Conservation (phyloP, 2,329 filamentous ascomycete genomes). For the Aspergillus alliaceus region DNA sequence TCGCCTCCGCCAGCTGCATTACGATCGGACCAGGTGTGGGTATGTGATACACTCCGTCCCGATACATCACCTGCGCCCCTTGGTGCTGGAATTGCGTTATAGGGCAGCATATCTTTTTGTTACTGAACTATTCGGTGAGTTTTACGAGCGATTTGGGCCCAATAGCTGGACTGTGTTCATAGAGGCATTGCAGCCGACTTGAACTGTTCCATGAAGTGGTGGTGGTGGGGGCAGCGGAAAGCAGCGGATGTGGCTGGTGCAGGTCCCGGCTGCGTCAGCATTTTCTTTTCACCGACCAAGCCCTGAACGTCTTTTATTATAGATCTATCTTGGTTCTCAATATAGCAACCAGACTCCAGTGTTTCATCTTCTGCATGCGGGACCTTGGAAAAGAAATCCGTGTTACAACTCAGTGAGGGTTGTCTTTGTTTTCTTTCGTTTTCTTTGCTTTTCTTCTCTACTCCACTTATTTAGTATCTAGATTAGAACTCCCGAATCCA, state of each 20-base stretch:
- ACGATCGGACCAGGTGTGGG: constrained; percentile 10
- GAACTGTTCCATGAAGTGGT: too few relatives aligned
- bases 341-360: not conserved
- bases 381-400: not conserved
- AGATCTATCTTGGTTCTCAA: not conserved
- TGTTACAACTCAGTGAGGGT: not conserved
- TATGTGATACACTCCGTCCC: constrained; percentile 18
- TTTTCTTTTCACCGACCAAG: not conserved
- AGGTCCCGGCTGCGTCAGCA: not conserved
- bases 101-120: constrained; percentile 14
- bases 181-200: constrained; percentile 8
- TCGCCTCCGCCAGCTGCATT: constrained; percentile 5
- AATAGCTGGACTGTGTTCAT: constrained; percentile 12
- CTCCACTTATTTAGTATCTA: too few relatives aligned
- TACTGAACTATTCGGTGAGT: constrained; percentile 14
- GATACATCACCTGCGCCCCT: constrained; percentile 3
- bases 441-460: too few relatives aligned
- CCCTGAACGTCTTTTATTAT: too few relatives aligned
- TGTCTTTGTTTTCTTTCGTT: not conserved
- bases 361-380: not conserved
- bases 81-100: constrained; percentile 16
- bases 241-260: not conserved
- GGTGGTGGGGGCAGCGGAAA: too few relatives aligned
- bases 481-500: too few relatives aligned
- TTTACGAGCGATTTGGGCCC: constrained; percentile 19